Conservation (phyloP, 768 basidiomycete species). For the Rhodocollybia butyracea region DNA sequence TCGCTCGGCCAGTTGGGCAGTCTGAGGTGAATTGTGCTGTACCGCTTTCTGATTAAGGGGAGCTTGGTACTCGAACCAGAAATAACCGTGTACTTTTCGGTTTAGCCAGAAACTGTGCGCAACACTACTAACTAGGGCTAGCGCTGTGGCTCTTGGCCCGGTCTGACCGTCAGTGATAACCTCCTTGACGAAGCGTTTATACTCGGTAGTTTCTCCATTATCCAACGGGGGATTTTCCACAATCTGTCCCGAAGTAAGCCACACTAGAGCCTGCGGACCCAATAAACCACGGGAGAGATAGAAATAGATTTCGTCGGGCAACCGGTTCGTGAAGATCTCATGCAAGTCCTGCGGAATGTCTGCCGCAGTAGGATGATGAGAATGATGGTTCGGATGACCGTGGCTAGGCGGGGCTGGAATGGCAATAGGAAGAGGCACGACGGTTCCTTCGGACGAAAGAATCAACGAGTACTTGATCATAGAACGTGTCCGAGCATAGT, state of each 20-base stretch:
- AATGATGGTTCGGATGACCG: constrained; percentile 52
- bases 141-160: constrained; percentile 85
- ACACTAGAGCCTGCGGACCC: constrained; percentile 87
- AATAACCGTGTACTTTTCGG: constrained; percentile 65
- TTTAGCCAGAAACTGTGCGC: constrained; percentile 79
- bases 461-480: constrained; percentile 93
- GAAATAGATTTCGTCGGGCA: constrained; percentile 96
- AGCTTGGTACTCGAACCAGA: constrained; percentile 69
- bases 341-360: constrained; percentile 91
- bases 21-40: constrained; percentile 73
- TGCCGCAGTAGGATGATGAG: constrained; percentile 70
- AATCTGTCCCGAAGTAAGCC: constrained; percentile 87
- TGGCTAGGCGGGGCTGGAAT: constrained; percentile 45
- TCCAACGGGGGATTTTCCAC: constrained; percentile 86
- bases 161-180: constrained; percentile 94
- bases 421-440: constrained; percentile 78
- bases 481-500: constrained; percentile 83
- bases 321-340: constrained; percentile 90
- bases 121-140: constrained; percentile 84
- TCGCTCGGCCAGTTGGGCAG: constrained; percentile 83
- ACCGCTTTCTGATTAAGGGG: constrained; percentile 54
- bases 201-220: constrained; percentile 94
- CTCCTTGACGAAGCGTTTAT: constrained; percentile 92
- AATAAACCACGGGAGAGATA: constrained; percentile 92
- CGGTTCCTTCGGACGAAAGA: constrained; percentile 81